Evolutionary conservation across 805 yeast species (phyloP).

Genomic region (Candida morakotiae): DNA sequence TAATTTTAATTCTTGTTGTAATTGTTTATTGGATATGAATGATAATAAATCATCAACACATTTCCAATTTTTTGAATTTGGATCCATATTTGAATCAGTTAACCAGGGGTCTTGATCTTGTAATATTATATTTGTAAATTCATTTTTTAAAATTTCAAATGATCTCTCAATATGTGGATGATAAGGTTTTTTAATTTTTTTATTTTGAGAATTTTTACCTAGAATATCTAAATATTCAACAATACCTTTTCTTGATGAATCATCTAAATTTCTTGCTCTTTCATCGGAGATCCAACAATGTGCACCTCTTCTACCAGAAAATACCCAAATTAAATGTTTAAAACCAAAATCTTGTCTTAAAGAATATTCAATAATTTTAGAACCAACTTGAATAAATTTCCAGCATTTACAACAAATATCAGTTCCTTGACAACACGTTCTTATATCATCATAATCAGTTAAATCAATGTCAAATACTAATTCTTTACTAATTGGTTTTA

Average conservation of each 20-base stretch:
- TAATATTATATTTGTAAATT: conserved; percentile 63
- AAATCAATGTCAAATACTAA: conserved; percentile 95
- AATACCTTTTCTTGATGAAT: conserved; percentile 68
- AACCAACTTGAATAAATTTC: conserved; percentile 85
- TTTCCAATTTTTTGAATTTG: conserved; percentile 46
- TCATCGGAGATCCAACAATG: conserved; percentile 97
- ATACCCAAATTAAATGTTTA: conserved; percentile 85
- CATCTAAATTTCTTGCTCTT: conserved; percentile 72
- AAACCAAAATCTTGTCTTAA: conserved; percentile 88
- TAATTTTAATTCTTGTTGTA: conserved; percentile 48
- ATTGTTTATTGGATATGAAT: conserved; percentile 57
- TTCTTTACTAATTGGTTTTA: conserved; percentile 82
- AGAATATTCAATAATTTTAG: conserved; percentile 66
- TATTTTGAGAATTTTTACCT: conserved; percentile 45
- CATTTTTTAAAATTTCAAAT: conserved; percentile 57
- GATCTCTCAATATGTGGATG: conserved; percentile 87
- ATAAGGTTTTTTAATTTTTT: conserved; percentile 68
- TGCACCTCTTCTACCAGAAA: conserved; percentile 97
- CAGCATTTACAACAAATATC: conserved; percentile 86
- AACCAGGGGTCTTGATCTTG: conserved; percentile 87
- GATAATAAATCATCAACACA: conserved; percentile 52
- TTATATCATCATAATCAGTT: conserved; percentile 90
- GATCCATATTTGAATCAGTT: conserved; percentile 24
- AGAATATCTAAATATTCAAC: conserved; percentile 82
- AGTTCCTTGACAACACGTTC: conserved; percentile 91